These are phyloP conservation scores for Lippia alba DNA, from an alignment of 305 asterid genomes.

Conservation along the genomic window DNA sequence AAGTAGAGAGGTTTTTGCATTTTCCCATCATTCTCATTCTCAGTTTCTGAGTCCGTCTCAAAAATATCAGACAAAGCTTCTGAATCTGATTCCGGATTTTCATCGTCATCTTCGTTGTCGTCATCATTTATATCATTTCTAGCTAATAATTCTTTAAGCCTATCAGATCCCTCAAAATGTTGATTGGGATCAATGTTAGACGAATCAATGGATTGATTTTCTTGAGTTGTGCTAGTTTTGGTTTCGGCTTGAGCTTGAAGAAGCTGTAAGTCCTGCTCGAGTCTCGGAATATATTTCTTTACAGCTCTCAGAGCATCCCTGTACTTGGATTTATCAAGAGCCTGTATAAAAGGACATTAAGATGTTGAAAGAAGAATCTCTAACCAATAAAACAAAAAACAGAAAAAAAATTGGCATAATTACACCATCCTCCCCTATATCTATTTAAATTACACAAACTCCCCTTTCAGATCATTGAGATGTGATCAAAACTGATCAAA, in stretches of 20 bases:
- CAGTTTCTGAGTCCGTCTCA: conserved; percentile 71
- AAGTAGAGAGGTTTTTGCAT: conserved; percentile 62
- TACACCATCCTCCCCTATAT: background rate
- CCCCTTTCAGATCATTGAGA: background rate
- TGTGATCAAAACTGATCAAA: background rate
- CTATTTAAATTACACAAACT: background rate
- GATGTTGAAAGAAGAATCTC: conserved; percentile 11
- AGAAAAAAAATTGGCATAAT: background rate
- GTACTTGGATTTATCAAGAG: conserved; percentile 91
- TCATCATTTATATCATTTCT: conserved; percentile 45
- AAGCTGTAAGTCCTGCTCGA: conserved; percentile 84
- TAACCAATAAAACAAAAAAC: background rate
- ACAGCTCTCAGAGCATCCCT: conserved; percentile 88
- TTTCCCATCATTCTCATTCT: conserved; percentile 51
- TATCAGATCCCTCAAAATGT: conserved; percentile 57
- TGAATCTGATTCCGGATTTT: conserved; percentile 62
- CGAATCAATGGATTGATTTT: conserved; percentile 38
- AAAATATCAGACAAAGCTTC: conserved; percentile 84
- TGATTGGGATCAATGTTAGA: conserved; percentile 38
- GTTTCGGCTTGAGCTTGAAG: conserved; percentile 74
- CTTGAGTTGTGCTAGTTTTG: conserved; percentile 32
- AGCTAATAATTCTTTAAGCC: conserved; percentile 63
- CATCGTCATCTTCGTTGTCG: conserved; percentile 42
- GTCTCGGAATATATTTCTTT: conserved; percentile 75
- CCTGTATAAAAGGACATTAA: conserved; percentile 54